Conservation (phyloP, 371 early-diverging fungal genomes). For the Syncephalastrum contaminatum region DNA sequence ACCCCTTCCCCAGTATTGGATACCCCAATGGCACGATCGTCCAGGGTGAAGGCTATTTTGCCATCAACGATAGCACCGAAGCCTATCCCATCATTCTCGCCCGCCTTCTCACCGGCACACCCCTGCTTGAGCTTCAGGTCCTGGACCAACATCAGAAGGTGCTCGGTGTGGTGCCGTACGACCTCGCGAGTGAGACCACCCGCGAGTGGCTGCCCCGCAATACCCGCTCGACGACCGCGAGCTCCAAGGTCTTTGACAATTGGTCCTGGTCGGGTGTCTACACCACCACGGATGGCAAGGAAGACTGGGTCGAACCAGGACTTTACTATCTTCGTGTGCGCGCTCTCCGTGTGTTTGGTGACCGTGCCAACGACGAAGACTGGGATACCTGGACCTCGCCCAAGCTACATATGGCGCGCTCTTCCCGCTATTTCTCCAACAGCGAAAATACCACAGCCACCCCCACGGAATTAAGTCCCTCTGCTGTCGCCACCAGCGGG, state of each 20-base stretch:
- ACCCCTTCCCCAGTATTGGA: constrained; percentile 17
- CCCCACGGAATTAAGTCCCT: too few species aligned
- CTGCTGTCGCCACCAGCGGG: too few species aligned
- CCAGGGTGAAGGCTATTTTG: not conserved
- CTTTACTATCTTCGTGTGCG: constrained; percentile 11
- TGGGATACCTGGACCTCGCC: constrained; percentile 18
- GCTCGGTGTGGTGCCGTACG: constrained; percentile 11
- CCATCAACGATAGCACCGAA: constrained; percentile 1
- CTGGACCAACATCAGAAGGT: constrained; percentile 3
- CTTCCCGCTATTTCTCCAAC: constrained; percentile 2
- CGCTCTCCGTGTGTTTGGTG: constrained; percentile 15
- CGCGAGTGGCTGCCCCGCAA: constrained; percentile 13
- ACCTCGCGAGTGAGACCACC: not conserved
- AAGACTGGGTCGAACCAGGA: constrained; percentile 5
- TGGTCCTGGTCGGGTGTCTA: constrained; percentile 11
- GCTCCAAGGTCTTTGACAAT: constrained; percentile 3
- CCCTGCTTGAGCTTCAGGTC: constrained; percentile 10
- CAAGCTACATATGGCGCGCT: constrained; percentile 6
- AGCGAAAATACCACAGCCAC: too few species aligned
- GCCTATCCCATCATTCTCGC: constrained; percentile 3
- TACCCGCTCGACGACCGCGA: not conserved
- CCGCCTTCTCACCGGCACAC: constrained; percentile 11
- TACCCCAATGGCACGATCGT: constrained; percentile 2
- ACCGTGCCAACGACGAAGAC: constrained; percentile 8
- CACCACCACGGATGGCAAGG: not conserved